Percentiles rank a stretch among this genome's conserved stretches.
Conservation (phyloP, 257 asterid species). For the Buddleja alternifolia region DNA sequence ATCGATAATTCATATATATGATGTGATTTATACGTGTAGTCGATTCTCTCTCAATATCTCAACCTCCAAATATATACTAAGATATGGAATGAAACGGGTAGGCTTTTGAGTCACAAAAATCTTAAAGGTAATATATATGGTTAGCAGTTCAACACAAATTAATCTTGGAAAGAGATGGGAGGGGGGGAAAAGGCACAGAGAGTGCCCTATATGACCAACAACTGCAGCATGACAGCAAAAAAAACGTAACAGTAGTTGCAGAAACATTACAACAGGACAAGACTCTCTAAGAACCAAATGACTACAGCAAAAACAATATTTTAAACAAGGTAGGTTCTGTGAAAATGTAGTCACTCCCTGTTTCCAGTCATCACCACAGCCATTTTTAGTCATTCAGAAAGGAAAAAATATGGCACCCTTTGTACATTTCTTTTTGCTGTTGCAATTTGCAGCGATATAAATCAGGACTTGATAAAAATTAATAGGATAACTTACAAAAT, state of each 20-base stretch:
- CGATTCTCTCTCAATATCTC: too few species aligned
- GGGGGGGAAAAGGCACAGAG: not conserved
- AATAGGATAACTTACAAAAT: not conserved
- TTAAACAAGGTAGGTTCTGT: not conserved
- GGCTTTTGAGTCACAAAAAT: not conserved
- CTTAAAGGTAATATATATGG: not conserved
- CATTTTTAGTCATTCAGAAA: not conserved
- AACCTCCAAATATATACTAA: conserved; percentile 4
- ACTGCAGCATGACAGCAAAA: not conserved
- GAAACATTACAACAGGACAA: too few species aligned
- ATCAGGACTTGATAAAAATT: not conserved
- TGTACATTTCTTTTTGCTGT: too few species aligned
- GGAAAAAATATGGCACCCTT: not conserved
- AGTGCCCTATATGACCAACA: not conserved
- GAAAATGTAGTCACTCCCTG: not conserved
- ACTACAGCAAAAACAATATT: not conserved
- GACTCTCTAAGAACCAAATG: not conserved
- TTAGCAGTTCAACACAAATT: not conserved
- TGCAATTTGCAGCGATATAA: not conserved
- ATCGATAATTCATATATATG: too few species aligned
- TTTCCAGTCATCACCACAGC: not conserved
- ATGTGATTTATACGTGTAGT: too few species aligned
- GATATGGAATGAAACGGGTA: not conserved
- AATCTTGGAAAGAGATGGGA: not conserved
- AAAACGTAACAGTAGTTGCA: too few species aligned